Evolutionary conservation across 2,329 filamentous ascomycete species (phyloP), one percentile per base, ranked within the genome.

Genomic region (Trichophyton schoenleinii): DNA sequence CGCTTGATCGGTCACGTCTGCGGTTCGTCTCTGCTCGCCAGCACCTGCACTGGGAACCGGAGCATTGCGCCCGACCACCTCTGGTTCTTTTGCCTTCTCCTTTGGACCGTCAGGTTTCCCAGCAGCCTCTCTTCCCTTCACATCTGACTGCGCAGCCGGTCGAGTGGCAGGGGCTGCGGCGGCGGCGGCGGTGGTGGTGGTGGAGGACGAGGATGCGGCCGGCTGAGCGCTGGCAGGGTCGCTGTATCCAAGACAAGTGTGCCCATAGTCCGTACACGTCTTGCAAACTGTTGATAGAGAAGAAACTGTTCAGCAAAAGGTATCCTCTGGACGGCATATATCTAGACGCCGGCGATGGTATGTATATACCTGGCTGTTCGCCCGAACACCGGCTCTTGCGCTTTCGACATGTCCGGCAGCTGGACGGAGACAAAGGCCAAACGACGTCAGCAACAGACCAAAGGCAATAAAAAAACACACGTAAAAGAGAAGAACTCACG

Each of bases 311-410:
- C 22, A 52, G 46, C 20, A 52, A 44, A 44, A 44, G 5, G 8
- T 25, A 4, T 36, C 7, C 18, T 7, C 13, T 15, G 11, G 28
- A 31, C 13, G 8, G 20, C 9, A 34, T 2, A n/a, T 2, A n/a
- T 44, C 53, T 48, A 31, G 52, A 11, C 11, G 25, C 42, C 25
- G 44, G 34, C 41, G 20, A 38, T 48, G 55, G 64, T n/a, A 57
- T 22, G 22, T 22, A 22, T 67, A 63, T 68, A 76, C 74, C 75
- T 62, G 87, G 87, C 64, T 85, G 83, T 73, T 88, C 86, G 64
- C 87, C 87, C 53, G 85, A 87, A 72, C 87, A 89, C 71, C 86
- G 80, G 60, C 87, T 89, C 75, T 89, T 90, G 69, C 87, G 82
- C 71, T 85, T 87, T 68, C 87, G 85, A 75, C 87, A 90, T 48